Percentiles rank a stretch among this genome's conserved stretches.
Conservation (phyloP, 108 stramenopile species). For the Nannochloropsis salina region DNA sequence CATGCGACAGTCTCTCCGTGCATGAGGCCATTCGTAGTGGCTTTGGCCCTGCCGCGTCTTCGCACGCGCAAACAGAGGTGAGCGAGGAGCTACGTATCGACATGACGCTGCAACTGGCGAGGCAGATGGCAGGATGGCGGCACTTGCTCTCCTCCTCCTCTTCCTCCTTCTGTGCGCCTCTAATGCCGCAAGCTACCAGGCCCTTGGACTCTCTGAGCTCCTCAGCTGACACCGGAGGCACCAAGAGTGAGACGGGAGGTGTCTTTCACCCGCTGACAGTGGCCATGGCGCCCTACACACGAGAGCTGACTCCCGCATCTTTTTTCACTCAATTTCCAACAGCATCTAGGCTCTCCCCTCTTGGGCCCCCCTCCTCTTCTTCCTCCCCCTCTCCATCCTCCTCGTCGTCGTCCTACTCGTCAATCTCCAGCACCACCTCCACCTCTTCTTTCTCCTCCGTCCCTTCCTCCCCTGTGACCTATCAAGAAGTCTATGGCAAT, state of each 20-base stretch:
- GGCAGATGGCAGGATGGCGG: not conserved
- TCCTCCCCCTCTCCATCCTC: no score
- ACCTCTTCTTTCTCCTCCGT: not conserved
- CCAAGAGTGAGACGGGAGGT: no score
- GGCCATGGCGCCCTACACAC: no score
- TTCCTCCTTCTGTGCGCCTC: not conserved
- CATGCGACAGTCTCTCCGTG: not conserved
- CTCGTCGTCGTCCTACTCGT: not conserved
- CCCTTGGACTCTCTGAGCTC: no score
- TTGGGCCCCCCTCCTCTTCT: no score
- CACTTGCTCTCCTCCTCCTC: not conserved
- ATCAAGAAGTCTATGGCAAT: not conserved
- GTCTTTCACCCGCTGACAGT: no score
- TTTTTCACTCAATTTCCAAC: no score
- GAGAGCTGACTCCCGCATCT: no score
- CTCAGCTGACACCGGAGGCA: no score
- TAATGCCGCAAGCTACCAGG: no score
- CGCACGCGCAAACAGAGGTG: not conserved
- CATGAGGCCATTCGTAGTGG: not conserved
- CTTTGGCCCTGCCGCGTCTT: not conserved
- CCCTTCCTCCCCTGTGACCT: not conserved
- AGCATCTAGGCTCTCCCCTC: no score
- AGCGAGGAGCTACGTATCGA: not conserved
- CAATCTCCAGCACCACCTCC: not conserved
- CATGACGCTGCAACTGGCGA: not conserved